These are phyloP conservation scores for Verticillium nonalfalfae DNA, from an alignment of 2,329 filamentous ascomycete species.

Conservation along the genomic window DNA sequence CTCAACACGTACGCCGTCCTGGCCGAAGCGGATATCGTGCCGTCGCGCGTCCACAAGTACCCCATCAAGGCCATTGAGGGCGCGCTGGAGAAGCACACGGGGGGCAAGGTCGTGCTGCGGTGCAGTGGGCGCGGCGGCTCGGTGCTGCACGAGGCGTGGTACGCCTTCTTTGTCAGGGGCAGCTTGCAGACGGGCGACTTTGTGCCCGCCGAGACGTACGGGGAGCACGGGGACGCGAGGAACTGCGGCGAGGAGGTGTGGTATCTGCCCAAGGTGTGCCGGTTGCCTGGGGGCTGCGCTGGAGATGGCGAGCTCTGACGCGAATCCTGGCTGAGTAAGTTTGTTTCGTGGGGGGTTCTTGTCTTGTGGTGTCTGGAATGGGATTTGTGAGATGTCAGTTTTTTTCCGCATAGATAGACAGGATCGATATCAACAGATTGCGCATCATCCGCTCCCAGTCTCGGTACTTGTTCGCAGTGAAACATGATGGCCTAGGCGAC, in stretches of 20 bases:
- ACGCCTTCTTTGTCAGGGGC: slow-evolving; percentile 45
- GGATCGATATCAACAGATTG: not conserved
- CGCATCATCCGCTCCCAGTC: not conserved
- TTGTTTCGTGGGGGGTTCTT: not conserved
- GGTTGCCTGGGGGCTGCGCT: slow-evolving; percentile 6
- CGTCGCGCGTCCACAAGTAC: slow-evolving; percentile 27
- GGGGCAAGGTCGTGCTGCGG: slow-evolving; percentile 35
- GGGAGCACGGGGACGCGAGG: slow-evolving; percentile 27
- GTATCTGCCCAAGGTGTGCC: slow-evolving; percentile 31
- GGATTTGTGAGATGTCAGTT: not conserved
- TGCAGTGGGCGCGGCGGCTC: slow-evolving; percentile 29
- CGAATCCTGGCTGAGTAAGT: not conserved
- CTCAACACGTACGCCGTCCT: slow-evolving; percentile 36
- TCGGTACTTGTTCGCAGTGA: not conserved
- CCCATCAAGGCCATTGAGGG: slow-evolving; percentile 32
- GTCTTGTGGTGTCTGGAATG: not conserved
- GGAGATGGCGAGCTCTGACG: slow-evolving; percentile 5
- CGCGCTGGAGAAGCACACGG: slow-evolving; percentile 36
- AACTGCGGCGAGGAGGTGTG: slow-evolving; percentile 31
- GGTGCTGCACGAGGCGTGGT: slow-evolving; percentile 45
- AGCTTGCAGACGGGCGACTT: slow-evolving; percentile 43
- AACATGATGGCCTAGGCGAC: not conserved
- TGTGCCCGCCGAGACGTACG: slow-evolving; percentile 31
- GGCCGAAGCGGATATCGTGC: slow-evolving; percentile 27
- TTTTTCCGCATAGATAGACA: not conserved